Evolutionary conservation across 139 green algal species (phyloP), one percentile per base, ranked within the genome.

Genomic region (Tetraselmis chui): DNA sequence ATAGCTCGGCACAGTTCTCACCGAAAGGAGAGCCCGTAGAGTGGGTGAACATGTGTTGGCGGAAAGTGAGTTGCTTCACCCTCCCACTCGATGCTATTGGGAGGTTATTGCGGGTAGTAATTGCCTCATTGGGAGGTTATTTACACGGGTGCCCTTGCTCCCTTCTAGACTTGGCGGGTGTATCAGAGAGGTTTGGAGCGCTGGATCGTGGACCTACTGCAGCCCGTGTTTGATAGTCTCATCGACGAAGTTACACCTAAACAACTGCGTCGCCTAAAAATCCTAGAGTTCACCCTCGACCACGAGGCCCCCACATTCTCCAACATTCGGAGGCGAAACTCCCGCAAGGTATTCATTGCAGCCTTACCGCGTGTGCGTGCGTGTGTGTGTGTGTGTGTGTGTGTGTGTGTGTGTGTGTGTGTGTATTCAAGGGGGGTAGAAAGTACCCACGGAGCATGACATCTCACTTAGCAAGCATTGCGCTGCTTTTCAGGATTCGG

Each of bases 41-140:
- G 86, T 98, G 95, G 95, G 89, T 98, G 59, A 98, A 98, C 89
- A 98, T 98, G 95, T 97, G 94, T 84, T 93, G 91, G 84, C 86
- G 94, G 28, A 98, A 98, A 91, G 91, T 93, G 77, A 23, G 78
- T 23, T 5, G 18, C 27, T 5, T 18, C 45, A 25, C 11, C 45
- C 45, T 25, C 45, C 45, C 45, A n/a, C n/a, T n/a, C n/a, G n/a
- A n/a, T n/a, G n/a, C n/a, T n/a, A n/a, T n/a, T n/a, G n/a, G n/a
- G n/a, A n/a, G n/a, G n/a, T n/a, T n/a, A n/a, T n/a, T n/a, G n/a
- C n/a, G n/a, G n/a, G n/a, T n/a, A n/a, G n/a, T n/a, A n/a, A n/a
- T n/a, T n/a, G n/a, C n/a, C n/a, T n/a, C n/a, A n/a, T n/a, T n/a
- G n/a, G n/a, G n/a, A n/a, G n/a, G n/a, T n/a, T n/a, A n/a, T n/a